phyloP scores from a whole-genome alignment of 1,284 basidiomycete species.

The Sporisorium exsertum region DNA sequence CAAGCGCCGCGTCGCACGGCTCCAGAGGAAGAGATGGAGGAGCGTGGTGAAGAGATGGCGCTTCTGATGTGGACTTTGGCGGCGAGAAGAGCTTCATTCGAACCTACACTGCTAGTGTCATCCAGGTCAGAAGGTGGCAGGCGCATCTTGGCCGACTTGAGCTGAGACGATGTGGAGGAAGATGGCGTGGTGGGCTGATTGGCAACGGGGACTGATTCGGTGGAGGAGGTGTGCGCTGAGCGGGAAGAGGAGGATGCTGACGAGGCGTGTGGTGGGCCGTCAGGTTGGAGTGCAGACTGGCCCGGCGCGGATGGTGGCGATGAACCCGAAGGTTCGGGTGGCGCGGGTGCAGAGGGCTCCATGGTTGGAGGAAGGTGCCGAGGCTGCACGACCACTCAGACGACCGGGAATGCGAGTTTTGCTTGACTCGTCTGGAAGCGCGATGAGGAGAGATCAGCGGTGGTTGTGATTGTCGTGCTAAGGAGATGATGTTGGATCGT shows the following conservation, averaged over 20 bases:
- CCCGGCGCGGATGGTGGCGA: constrained; percentile 9
- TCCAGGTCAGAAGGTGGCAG: constrained; percentile 31
- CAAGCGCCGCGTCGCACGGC: constrained; percentile 48
- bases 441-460: not conserved
- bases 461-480: not conserved
- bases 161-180: constrained; percentile 24
- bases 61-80: constrained; percentile 50
- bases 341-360: constrained; percentile 13
- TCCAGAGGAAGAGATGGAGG: constrained; percentile 43
- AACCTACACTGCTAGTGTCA: constrained; percentile 45
- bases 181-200: constrained; percentile 13
- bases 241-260: constrained; percentile 33
- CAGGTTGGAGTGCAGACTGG: constrained; percentile 10
- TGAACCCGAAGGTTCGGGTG: constrained; percentile 14
- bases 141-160: constrained; percentile 29
- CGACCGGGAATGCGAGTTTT: too few relatives aligned
- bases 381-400: not conserved
- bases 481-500: not conserved
- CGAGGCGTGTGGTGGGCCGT: constrained; percentile 17
- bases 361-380: constrained; percentile 5
- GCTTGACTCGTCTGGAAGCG: not conserved
- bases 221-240: constrained; percentile 29
- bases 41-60: constrained; percentile 49
- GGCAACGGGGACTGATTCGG: constrained; percentile 12
- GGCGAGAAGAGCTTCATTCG: constrained; percentile 26